phyloP scores from a whole-genome alignment of 2,329 filamentous ascomycete species.

The Paecilomyces dactylethromorphus region DNA sequence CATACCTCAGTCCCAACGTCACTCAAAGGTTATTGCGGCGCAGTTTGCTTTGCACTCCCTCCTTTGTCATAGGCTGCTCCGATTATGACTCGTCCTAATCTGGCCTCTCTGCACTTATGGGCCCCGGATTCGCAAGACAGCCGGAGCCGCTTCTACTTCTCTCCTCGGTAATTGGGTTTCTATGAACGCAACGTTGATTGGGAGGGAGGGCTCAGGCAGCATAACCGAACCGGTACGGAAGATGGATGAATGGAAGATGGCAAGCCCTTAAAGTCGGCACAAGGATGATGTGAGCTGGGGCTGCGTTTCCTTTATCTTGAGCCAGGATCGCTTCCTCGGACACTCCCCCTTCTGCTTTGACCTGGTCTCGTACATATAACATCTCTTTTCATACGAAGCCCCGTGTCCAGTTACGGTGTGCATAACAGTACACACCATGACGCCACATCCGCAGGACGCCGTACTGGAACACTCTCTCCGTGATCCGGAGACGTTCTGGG shows the following conservation, averaged over 20 bases:
- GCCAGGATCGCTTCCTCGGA: neutral
- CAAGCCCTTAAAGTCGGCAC: neutral
- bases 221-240: neutral
- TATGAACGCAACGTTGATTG: neutral
- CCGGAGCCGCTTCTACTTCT: neutral
- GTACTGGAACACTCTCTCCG: conserved; percentile 53
- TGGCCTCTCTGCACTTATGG: neutral
- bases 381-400: neutral
- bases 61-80: neutral
- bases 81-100: neutral
- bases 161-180: neutral
- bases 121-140: neutral
- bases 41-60: neutral
- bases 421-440: conserved; percentile 8
- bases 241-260: neutral
- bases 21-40: neutral
- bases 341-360: neutral
- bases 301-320: neutral
- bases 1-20: neutral
- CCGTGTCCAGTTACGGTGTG: neutral
- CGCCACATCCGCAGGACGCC: conserved; percentile 40
- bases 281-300: neutral
- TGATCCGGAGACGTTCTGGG: conserved; percentile 71
- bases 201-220: neutral
- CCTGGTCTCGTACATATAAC: neutral